Evolutionary conservation across 352 stramenopile genomes (phyloP).

Genomic region (Globisporangium irregulare): DNA sequence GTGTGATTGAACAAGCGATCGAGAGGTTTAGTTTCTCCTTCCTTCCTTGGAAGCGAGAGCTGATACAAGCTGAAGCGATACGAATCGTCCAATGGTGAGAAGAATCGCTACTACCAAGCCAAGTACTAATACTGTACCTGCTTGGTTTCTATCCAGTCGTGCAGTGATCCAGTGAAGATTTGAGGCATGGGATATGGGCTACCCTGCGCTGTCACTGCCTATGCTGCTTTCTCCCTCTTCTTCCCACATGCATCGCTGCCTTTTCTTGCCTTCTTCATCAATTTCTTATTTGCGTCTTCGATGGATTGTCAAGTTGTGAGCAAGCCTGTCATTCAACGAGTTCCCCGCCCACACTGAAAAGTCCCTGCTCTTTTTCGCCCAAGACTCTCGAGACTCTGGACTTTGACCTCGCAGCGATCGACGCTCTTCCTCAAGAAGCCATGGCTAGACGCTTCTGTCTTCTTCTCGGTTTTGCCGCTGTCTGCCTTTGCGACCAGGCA

Average conservation of each 20-base stretch:
- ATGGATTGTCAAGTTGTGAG: neutral
- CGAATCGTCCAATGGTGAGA: too few species aligned
- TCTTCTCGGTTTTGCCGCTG: neutral
- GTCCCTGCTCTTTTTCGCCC: neutral
- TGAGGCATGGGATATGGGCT: too few species aligned
- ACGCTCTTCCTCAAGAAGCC: neutral
- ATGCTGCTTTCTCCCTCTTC: neutral
- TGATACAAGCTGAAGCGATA: too few species aligned
- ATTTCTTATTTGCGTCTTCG: constrained; percentile 11
- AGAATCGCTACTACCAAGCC: too few species aligned
- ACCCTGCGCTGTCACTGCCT: neutral
- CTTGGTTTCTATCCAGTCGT: too few species aligned
- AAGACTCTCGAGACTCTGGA: neutral
- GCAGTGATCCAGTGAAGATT: too few species aligned
- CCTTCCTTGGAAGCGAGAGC: too few species aligned
- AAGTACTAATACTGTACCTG: too few species aligned
- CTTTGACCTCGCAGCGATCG: neutral
- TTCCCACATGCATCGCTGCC: neutral
- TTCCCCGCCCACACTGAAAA: neutral
- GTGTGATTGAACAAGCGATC: neutral
- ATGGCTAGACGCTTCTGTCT: neutral
- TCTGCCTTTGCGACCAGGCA: neutral
- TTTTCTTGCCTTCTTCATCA: neutral
- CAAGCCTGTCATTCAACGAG: neutral
- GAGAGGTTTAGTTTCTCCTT: too few species aligned